A percentile compares a stretch with the other conserved stretches of the same genome.
Evolutionary conservation across 306 rosid genomes (phyloP).

Genomic region (Parietaria judaica): DNA sequence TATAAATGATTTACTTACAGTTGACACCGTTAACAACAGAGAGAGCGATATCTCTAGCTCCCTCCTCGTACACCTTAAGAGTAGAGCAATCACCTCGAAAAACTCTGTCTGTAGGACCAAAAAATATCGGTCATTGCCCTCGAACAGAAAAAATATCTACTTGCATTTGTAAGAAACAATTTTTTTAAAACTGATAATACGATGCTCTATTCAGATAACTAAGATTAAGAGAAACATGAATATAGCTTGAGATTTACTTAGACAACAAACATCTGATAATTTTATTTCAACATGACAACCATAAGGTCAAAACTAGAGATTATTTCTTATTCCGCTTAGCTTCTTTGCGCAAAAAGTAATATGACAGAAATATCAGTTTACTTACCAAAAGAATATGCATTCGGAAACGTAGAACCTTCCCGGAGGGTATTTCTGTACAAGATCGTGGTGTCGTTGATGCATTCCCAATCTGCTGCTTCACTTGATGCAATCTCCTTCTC

Average conservation of each 20-base stretch:
- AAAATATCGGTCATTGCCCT: conserved; percentile 7
- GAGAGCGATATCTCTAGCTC: conserved; percentile 79
- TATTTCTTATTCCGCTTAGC: no score
- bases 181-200: neutral
- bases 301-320: no score
- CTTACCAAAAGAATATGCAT: conserved; percentile 91
- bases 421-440: conserved; percentile 85
- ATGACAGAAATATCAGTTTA: neutral
- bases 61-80: conserved; percentile 83
- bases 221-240: neutral
- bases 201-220: neutral
- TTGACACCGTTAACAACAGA: conserved; percentile 89
- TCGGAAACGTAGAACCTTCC: conserved; percentile 97
- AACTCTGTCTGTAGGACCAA: conserved; percentile 61
- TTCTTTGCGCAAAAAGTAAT: no score
- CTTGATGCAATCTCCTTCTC: conserved; percentile 61
- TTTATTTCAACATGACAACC: no score
- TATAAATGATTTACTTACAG: conserved; percentile 46
- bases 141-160: neutral
- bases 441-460: conserved; percentile 85
- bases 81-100: conserved; percentile 83
- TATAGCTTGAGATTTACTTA: neutral
- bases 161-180: conserved; percentile 2
- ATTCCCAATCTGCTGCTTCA: conserved; percentile 96
- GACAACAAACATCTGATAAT: no score